These are phyloP conservation scores for Bruguiera gymnorhiza DNA, from an alignment of 345 rosid species.

Conservation along the genomic window DNA sequence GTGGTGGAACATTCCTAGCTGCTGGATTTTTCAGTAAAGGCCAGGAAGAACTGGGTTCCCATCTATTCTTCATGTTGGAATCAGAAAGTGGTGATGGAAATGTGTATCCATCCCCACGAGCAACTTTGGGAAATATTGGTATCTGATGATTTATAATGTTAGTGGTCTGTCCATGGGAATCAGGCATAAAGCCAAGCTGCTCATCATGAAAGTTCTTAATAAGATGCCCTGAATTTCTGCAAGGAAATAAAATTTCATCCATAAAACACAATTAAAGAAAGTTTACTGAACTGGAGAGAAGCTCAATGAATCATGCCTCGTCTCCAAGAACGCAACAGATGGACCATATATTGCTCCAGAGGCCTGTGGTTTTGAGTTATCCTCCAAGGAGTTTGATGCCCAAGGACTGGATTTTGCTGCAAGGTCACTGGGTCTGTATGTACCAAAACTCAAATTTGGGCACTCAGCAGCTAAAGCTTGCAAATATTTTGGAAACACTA, in stretches of 20 bases:
- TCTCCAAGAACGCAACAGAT: slow-evolving; percentile 18
- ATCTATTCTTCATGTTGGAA: slow-evolving; percentile 19
- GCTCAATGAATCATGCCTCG: slow-evolving; percentile 25
- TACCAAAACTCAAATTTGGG: slow-evolving; percentile 54
- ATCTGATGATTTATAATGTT: slow-evolving; percentile 19
- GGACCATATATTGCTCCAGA: slow-evolving; percentile 19
- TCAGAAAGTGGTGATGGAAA: slow-evolving; percentile 14
- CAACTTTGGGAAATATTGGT: slow-evolving; percentile 15
- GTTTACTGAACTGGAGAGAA: slow-evolving; percentile 1
- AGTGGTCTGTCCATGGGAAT: slow-evolving; percentile 19
- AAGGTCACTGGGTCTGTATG: slow-evolving; percentile 34
- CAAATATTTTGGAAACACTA: slow-evolving; percentile 47
- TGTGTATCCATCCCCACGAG: slow-evolving; percentile 14
- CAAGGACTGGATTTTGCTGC: slow-evolving; percentile 13
- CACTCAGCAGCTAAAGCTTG: slow-evolving; percentile 45
- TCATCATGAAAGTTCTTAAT: slow-evolving; percentile 6
- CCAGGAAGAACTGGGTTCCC: slow-evolving; percentile 17
- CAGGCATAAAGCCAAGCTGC: slow-evolving; percentile 21
- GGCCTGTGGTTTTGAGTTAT: slow-evolving; percentile 18
- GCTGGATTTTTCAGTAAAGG: slow-evolving; percentile 16
- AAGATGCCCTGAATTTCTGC: slow-evolving; percentile 27
- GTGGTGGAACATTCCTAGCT: slow-evolving; percentile 26
- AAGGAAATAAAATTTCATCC: slow-evolving; percentile 7
- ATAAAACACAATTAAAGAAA: slow-evolving; percentile 7
- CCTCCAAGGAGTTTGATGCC: slow-evolving; percentile 17